Conservation (phyloP, 805 yeast genomes). For the Hanseniaspora valbyensis region DNA sequence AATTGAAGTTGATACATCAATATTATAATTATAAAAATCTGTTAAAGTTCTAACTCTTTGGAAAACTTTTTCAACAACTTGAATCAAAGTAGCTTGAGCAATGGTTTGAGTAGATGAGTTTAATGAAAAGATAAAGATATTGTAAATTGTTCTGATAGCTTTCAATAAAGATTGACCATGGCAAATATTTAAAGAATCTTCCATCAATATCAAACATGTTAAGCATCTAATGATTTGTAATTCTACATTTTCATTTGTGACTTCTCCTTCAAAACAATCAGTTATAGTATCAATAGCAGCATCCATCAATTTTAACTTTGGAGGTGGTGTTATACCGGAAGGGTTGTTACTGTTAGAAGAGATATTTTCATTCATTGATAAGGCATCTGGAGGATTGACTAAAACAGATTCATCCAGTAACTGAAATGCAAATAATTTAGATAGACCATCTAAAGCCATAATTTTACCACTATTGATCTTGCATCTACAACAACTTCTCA, state of each 20-base stretch:
- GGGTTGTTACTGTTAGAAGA: slow-evolving; percentile 27
- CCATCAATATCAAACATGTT: slow-evolving; percentile 76
- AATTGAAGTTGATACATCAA: neutral
- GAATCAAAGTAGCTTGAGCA: slow-evolving; percentile 91
- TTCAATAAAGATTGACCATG: slow-evolving; percentile 83
- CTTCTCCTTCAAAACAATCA: slow-evolving; percentile 81
- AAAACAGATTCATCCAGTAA: slow-evolving; percentile 55
- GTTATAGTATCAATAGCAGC: slow-evolving; percentile 77
- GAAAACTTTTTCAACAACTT: slow-evolving; percentile 75
- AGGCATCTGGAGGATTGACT: slow-evolving; percentile 37
- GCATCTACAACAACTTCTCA: slow-evolving; percentile 64
- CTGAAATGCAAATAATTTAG: slow-evolving; percentile 72
- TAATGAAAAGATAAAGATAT: slow-evolving; percentile 75
- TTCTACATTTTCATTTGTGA: slow-evolving; percentile 80
- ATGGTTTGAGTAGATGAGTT: slow-evolving; percentile 78
- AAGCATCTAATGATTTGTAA: slow-evolving; percentile 86
- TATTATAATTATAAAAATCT: neutral
- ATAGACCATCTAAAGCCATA: slow-evolving; percentile 70
- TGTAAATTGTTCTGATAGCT: slow-evolving; percentile 88
- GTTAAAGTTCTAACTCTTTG: slow-evolving; percentile 47
- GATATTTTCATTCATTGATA: slow-evolving; percentile 28
- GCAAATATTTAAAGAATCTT: slow-evolving; percentile 53
- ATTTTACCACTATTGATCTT: slow-evolving; percentile 54
- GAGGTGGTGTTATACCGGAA: slow-evolving; percentile 41
- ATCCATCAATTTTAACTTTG: slow-evolving; percentile 54